Evolutionary conservation across 257 asterid species (phyloP).

Genomic region (Plantago elongata): DNA sequence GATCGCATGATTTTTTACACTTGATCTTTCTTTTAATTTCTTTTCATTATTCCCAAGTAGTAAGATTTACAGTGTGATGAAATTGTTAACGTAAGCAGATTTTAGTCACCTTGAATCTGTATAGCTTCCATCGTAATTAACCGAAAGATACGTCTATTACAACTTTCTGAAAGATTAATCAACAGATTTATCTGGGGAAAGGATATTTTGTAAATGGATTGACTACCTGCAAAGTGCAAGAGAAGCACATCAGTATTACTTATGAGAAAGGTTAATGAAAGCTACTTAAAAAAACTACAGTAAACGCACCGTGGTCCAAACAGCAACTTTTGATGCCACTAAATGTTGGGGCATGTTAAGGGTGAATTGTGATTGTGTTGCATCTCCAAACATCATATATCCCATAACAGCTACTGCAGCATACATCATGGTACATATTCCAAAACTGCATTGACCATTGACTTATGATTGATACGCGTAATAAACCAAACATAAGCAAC

Average conservation of each 20-base stretch:
- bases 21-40: too few relatives aligned
- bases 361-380: slow-evolving; percentile 82
- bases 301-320: slow-evolving; percentile 86
- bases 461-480: not conserved
- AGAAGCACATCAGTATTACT: slow-evolving; percentile 15
- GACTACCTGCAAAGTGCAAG: slow-evolving; percentile 59
- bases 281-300: not conserved
- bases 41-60: too few relatives aligned
- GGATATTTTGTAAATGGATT: slow-evolving; percentile 98
- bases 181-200: slow-evolving; percentile 23
- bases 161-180: not conserved
- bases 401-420: slow-evolving; percentile 80
- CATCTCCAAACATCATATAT: slow-evolving; percentile 78
- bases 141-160: too few relatives aligned
- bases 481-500: not conserved
- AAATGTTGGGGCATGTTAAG: slow-evolving; percentile 83
- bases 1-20: too few relatives aligned
- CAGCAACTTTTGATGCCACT: slow-evolving; percentile 81
- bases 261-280: not conserved
- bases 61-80: too few relatives aligned
- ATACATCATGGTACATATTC: slow-evolving; percentile 67
- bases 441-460: slow-evolving; percentile 57
- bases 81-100: too few relatives aligned
- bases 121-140: too few relatives aligned
- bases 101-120: too few relatives aligned